Conservation (phyloP, 441 rosid species). For the Populus trichocarpa region DNA sequence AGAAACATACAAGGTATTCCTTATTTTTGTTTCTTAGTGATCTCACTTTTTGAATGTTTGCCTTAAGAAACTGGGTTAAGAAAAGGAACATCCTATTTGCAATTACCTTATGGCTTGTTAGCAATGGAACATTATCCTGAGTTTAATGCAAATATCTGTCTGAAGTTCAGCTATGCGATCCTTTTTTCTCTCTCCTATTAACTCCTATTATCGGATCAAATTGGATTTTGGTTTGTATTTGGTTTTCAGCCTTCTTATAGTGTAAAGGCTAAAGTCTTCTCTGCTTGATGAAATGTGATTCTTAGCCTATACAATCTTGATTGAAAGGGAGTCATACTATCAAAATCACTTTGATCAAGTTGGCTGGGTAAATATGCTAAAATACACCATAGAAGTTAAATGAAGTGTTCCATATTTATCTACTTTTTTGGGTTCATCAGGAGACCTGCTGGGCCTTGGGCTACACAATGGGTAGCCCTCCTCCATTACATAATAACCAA, state of each 20-base stretch:
- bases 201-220: not conserved
- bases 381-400: not conserved
- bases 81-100: not conserved
- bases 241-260: not conserved
- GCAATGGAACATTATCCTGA: not conserved
- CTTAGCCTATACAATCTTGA: not conserved
- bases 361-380: not conserved
- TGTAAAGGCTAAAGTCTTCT: not conserved
- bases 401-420: not conserved
- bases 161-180: not conserved
- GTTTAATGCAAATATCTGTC: not conserved
- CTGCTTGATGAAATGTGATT: not conserved
- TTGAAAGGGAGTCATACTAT: not conserved
- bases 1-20: conserved; percentile 84
- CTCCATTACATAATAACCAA: not conserved
- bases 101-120: not conserved
- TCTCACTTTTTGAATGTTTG: not conserved
- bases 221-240: not conserved
- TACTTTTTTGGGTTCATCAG: not conserved
- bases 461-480: not conserved
- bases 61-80: not conserved
- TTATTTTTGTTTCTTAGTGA: not conserved
- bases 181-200: not conserved
- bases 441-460: not conserved
- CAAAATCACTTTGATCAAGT: not conserved